A percentile compares a stretch with the other conserved stretches of the same genome.
These are phyloP conservation scores for Fusarium chaquense DNA, from an alignment of 2,329 filamentous ascomycete species.

Conservation along the genomic window DNA sequence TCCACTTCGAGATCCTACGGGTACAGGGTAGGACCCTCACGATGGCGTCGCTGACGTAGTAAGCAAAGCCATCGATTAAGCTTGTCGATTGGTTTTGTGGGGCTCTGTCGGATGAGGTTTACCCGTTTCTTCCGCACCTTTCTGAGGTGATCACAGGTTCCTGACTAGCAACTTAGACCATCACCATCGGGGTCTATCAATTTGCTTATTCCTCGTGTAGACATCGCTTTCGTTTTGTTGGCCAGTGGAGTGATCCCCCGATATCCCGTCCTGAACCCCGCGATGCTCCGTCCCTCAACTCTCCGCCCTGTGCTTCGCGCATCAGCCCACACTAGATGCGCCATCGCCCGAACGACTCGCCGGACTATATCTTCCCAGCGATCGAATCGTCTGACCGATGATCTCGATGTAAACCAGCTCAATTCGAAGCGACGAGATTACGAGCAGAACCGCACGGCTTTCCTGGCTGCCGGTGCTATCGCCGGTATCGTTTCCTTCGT, in stretches of 20 bases:
- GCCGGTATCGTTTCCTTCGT: conserved; percentile 63
- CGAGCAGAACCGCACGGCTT: conserved; percentile 63
- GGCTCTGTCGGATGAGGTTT: conserved; percentile 30
- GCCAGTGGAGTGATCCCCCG: conserved; percentile 4
- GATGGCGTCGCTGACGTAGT: conserved; percentile 39
- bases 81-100: conserved; percentile 19
- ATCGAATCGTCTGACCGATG: conserved; percentile 57
- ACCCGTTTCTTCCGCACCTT: conserved; percentile 32
- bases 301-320: conserved; percentile 49
- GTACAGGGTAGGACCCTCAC: conserved; percentile 35
- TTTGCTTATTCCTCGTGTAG: neutral
- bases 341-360: conserved; percentile 36
- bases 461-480: conserved; percentile 63
- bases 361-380: conserved; percentile 50
- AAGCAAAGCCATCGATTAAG: conserved; percentile 11
- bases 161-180: conserved; percentile 18
- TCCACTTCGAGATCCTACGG: neutral
- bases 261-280: conserved; percentile 17
- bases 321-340: conserved; percentile 42
- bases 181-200: conserved; percentile 15
- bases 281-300: conserved; percentile 50
- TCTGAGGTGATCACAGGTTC: conserved; percentile 8
- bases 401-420: conserved; percentile 63
- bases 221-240: neutral
- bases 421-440: conserved; percentile 62